phyloP scores from a whole-genome alignment of 2,329 filamentous ascomycete genomes.

The Fusarium sp. region DNA sequence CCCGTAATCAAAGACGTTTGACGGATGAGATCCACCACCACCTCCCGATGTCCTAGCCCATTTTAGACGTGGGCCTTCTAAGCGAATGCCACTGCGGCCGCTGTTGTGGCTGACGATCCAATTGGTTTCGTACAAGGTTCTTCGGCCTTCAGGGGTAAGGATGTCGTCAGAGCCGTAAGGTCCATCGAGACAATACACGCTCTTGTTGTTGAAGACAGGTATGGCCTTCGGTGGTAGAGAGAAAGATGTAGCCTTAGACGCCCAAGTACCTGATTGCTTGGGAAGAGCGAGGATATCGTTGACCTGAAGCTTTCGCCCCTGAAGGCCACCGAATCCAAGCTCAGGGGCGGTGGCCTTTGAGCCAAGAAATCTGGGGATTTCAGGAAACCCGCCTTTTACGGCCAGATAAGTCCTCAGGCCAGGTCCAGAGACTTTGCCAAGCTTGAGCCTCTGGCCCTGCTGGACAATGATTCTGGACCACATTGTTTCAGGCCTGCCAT shows the following conservation, averaged over 20 bases:
- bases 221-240: background rate
- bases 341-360: conserved; percentile 69
- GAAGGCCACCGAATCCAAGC: conserved; percentile 68
- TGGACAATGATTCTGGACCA: background rate
- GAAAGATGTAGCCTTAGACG: background rate
- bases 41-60: conserved; percentile 70
- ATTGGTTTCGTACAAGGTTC: background rate
- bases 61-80: conserved; percentile 67
- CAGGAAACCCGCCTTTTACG: conserved; percentile 35
- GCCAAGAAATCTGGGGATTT: conserved; percentile 66
- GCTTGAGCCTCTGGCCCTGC: background rate
- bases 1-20: conserved; percentile 50
- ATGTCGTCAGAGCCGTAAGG: background rate
- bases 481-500: background rate
- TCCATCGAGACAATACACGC: background rate
- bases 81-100: conserved; percentile 65
- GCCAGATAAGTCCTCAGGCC: conserved; percentile 55
- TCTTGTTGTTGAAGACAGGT: background rate
- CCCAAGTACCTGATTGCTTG: background rate
- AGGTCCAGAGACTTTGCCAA: conserved; percentile 9
- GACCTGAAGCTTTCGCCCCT: conserved; percentile 64
- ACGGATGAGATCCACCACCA: conserved; percentile 71
- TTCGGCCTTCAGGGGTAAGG: background rate
- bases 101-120: background rate
- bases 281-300: conserved; percentile 22